Conservation (phyloP, 306 rosid species). For the Albizia julibrissin region DNA sequence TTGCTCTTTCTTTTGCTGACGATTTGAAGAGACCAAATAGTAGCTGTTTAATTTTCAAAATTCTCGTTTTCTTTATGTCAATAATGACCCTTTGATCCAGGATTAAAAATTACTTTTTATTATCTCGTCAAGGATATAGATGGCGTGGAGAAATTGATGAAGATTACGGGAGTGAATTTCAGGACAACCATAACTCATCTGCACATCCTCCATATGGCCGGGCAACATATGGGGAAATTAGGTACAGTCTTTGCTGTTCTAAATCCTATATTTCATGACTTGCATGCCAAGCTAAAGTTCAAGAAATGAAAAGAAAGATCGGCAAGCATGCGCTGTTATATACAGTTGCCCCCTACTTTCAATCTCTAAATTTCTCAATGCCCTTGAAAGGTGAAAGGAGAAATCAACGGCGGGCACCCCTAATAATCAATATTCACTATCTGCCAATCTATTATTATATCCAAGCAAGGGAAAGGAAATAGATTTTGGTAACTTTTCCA, state of each 20-base stretch:
- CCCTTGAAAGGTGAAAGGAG: neutral
- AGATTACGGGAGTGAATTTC: slow-evolving; percentile 52
- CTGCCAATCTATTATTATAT: slow-evolving; percentile 11
- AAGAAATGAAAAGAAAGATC: slow-evolving; percentile 11
- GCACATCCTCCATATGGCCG: slow-evolving; percentile 58
- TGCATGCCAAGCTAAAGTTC: slow-evolving; percentile 17
- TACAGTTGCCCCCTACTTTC: slow-evolving; percentile 16
- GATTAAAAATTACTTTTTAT: slow-evolving; percentile 19
- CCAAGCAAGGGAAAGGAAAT: neutral
- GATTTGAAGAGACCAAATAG: slow-evolving; percentile 71
- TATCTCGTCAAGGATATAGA: slow-evolving; percentile 54
- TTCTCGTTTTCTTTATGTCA: slow-evolving; percentile 23
- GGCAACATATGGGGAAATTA: slow-evolving; percentile 45
- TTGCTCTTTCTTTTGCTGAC: slow-evolving; percentile 68
- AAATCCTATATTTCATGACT: slow-evolving; percentile 13
- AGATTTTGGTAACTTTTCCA: neutral
- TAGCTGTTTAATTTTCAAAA: slow-evolving; percentile 32
- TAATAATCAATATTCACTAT: neutral
- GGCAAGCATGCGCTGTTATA: slow-evolving; percentile 21
- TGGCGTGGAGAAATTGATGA: slow-evolving; percentile 51
- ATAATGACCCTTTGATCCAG: slow-evolving; percentile 1
- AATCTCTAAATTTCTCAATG: neutral
- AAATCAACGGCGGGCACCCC: neutral
- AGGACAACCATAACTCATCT: slow-evolving; percentile 48
- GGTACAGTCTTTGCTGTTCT: slow-evolving; percentile 43